Evolutionary conservation across 306 rosid genomes (phyloP).

Genomic region (Malus sylvestris): DNA sequence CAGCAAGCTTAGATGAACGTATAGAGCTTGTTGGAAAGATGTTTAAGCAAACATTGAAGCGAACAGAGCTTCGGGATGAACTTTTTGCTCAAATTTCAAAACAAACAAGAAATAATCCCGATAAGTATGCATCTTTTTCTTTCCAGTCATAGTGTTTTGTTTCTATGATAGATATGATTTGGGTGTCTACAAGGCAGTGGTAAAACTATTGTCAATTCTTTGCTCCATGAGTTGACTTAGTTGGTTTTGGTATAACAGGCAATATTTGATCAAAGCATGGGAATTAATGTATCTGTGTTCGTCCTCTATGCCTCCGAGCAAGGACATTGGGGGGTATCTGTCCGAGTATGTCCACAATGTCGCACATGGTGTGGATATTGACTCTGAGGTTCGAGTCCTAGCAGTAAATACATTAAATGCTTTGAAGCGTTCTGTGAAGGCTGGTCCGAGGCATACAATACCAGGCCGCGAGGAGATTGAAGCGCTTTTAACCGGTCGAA

Average conservation of each 20-base stretch:
- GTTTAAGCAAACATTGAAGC: constrained; percentile 85
- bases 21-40: constrained; percentile 77
- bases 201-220: constrained; percentile 3
- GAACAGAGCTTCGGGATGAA: constrained; percentile 88
- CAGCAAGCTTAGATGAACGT: constrained; percentile 66
- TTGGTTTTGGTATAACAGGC: constrained; percentile 40
- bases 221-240: constrained; percentile 9
- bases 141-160: not conserved
- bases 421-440: constrained; percentile 82
- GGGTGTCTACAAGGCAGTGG: constrained; percentile 1
- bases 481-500: constrained; percentile 71
- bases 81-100: constrained; percentile 87
- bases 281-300: constrained; percentile 85
- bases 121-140: constrained; percentile 42
- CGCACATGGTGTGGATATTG: constrained; percentile 51
- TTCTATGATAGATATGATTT: constrained; percentile 7
- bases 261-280: constrained; percentile 83
- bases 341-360: constrained; percentile 81
- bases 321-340: constrained; percentile 78
- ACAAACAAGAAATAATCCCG: constrained; percentile 91
- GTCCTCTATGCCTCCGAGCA: constrained; percentile 92
- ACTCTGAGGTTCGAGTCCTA: constrained; percentile 66
- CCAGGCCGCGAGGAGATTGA: constrained; percentile 94
- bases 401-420: constrained; percentile 78
- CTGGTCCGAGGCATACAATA: constrained; percentile 82